Evolutionary conservation across 164 flowering plant genomes (phyloP), one percentile per base, ranked within the genome.

Genomic region (Platanus orientalis): DNA sequence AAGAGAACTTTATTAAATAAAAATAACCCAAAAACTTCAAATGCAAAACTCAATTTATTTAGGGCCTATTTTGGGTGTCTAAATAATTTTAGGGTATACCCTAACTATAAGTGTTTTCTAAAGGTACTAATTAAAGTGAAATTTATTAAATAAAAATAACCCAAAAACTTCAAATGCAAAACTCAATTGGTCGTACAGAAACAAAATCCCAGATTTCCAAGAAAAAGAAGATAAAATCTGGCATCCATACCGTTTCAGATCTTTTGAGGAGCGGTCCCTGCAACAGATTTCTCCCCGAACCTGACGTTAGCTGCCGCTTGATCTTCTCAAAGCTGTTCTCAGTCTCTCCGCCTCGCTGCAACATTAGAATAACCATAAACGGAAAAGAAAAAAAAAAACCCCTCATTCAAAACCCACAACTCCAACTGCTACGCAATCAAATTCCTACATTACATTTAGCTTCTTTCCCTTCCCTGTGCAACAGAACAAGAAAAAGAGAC

Each of bases 221-320:
- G 17, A 25, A 32, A 6, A 24, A 44, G 1, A n/a, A 48, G 23
- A 13, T 6, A 47, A 12, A 60, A 17, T 7, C 6, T 24, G 17
- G 66, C 50, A 42, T 9, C 17, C 62, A 39, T 79, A 94, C 99
- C 64, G 97, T 94, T 77, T 94, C 99, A 36, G 99, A 94, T 76
- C 99, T 86, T 67, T 94, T 94, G 42, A 89, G 88, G 54, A 94
- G 96, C 10, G 99, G 99, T 7, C 99, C 99, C 69, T 94, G 99
- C 69, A 94, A 70, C 62, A 94, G 65, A 66, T 75, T 82, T 55
- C 86, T 69, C n/a, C 97, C 97, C 14, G 96, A 89, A 57, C 85
- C 79, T 6, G 97, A 83, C 1, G 93, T 82, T 64, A 94, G 73
- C 77, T 94, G 99, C 51, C 89, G 80, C 70, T 91, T 94, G 79